Evolutionary conservation across 257 asterid genomes (phyloP).

Genomic region (Fraxinus quadrangulata): DNA sequence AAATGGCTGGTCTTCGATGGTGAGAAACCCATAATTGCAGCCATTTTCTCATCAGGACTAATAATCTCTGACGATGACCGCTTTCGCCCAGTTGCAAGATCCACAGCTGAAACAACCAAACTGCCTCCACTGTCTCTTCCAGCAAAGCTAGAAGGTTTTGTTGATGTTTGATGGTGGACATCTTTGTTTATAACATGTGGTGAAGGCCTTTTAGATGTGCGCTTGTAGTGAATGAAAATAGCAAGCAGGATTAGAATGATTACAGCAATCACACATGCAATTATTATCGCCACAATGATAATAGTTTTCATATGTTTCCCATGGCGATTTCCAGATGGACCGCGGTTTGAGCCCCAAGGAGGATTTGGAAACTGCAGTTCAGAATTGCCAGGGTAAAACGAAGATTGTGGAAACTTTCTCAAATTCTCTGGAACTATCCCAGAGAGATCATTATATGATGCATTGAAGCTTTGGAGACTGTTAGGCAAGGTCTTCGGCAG

Average conservation of each 20-base stretch:
- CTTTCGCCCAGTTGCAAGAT: slow-evolving; percentile 58
- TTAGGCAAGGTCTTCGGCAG: slow-evolving; percentile 65
- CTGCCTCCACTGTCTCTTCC: slow-evolving; percentile 52
- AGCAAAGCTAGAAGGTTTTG: slow-evolving; percentile 53
- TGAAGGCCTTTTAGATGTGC: slow-evolving; percentile 45
- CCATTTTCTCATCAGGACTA: slow-evolving; percentile 71
- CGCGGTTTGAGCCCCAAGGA: slow-evolving; percentile 55
- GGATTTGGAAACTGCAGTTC: slow-evolving; percentile 74
- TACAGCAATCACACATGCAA: slow-evolving; percentile 59
- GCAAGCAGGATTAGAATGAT: slow-evolving; percentile 55
- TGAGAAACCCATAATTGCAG: slow-evolving; percentile 71
- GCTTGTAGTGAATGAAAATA: slow-evolving; percentile 46
- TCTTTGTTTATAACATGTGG: slow-evolving; percentile 56
- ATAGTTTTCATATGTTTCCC: slow-evolving; percentile 45
- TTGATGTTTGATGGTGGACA: slow-evolving; percentile 41
- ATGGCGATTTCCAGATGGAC: slow-evolving; percentile 35
- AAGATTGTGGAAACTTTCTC: slow-evolving; percentile 74
- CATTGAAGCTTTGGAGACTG: slow-evolving; percentile 72
- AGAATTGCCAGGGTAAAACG: slow-evolving; percentile 95
- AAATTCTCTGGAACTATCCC: slow-evolving; percentile 88
- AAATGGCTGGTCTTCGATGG: slow-evolving; percentile 83
- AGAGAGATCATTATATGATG: slow-evolving; percentile 75
- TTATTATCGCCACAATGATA: slow-evolving; percentile 57
- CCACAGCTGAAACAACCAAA: slow-evolving; percentile 70
- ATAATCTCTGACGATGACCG: slow-evolving; percentile 68